Percentiles rank a stretch among this genome's conserved stretches.
phyloP scores from a whole-genome alignment of 2,329 filamentous ascomycete species.

The Chalaropsis thielavioides region DNA sequence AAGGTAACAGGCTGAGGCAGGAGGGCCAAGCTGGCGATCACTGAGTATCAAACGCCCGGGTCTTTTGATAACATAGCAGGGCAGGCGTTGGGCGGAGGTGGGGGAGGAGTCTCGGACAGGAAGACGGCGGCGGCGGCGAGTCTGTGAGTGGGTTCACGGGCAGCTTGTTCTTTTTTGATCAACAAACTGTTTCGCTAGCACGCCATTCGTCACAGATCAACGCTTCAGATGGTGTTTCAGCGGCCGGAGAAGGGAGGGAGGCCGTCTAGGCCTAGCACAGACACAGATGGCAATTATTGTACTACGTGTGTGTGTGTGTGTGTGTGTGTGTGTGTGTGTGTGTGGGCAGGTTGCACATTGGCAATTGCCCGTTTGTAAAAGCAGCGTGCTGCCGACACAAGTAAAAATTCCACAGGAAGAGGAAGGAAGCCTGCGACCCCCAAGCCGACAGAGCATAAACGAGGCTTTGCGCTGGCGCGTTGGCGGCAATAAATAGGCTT shows the following conservation, averaged over 20 bases:
- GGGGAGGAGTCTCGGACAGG: background rate
- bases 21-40: background rate
- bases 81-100: too few species aligned
- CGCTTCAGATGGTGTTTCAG: constrained; percentile 17
- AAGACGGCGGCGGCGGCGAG: background rate
- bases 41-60: background rate
- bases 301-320: too few species aligned
- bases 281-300: background rate
- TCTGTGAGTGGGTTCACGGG: background rate
- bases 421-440: too few species aligned
- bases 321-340: too few species aligned
- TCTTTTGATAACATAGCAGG: background rate
- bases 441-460: background rate
- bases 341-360: too few species aligned
- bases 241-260: constrained; percentile 1
- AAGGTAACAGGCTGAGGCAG: background rate
- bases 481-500: background rate
- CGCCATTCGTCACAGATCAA: constrained; percentile 12
- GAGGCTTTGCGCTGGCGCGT: background rate
- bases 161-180: background rate
- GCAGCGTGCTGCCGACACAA: too few species aligned
- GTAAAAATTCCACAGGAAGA: too few species aligned
- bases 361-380: too few species aligned
- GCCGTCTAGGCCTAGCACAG: background rate
- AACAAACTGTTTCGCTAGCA: constrained; percentile 12